Evolutionary conservation across 2,329 filamentous ascomycete genomes (phyloP), one percentile per base, ranked within the genome.

Genomic region (Ophiognomonia clavigignenti-juglandacearum): DNA sequence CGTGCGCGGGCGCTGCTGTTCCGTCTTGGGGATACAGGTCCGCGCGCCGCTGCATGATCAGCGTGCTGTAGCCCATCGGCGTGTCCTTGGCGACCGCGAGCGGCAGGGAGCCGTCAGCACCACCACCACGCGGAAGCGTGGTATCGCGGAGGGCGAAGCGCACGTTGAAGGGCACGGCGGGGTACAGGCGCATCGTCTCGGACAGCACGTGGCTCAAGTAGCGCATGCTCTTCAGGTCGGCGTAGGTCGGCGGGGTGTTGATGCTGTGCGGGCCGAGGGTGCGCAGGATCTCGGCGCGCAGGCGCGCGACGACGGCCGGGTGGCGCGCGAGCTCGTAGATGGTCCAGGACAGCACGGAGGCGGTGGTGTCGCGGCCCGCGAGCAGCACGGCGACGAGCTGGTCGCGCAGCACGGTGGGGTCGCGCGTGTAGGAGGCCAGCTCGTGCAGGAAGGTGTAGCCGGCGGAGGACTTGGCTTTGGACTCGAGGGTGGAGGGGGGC

Each of bases 391-490:
- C 83, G 14, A 93, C 77, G 39, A 96, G 73, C 65, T 96, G 90
- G 65, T 96, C 90, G 27, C 89, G 86, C 13, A 96, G 76, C 4
- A 89, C 78, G 45, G 74, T 77, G 47, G 73, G 73, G 59, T 85
- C 79, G 27, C 86, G 81, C 0, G 90, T 96, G 68, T 88, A 91
- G 32, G 77, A 75, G 37, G 89, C 88, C 3, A 96, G 78, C 24
- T 88, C 86, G 65, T 96, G 86, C 18, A 96, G 77, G 69, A 96
- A 95, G 2, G 86, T 95, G 65, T 93, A 91, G 39, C 76, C 78
- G 53, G 77, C 70, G 60, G 87, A 85, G 8, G 80, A 80, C 60
- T 87, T 89, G 47, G 78, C 78, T 67, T 86, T 88, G 51, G 81
- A 75, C 40, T 83, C 80, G 2, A 95, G 78, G 63, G 96, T 87